Conservation (phyloP, 2,329 filamentous ascomycete species). For the Fusarium nygamai region DNA sequence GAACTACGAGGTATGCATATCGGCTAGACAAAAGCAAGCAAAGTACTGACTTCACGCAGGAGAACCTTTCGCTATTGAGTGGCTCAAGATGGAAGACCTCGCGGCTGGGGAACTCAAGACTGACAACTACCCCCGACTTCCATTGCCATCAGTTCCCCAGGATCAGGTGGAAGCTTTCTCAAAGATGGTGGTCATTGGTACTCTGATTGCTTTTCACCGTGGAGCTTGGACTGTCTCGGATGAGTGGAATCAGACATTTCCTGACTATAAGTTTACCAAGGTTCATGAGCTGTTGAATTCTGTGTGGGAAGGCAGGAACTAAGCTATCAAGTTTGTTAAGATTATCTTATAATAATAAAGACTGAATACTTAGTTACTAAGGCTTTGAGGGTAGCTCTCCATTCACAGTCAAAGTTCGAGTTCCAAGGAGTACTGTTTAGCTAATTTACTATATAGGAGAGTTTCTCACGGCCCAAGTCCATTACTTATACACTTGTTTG, state of each 20-base stretch:
- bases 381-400: no score
- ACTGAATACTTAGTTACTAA: no score
- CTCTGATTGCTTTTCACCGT: not conserved
- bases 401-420: no score
- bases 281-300: not conserved
- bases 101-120: not conserved
- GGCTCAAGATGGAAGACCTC: slow-evolving; percentile 3
- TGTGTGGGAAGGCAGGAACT: fast-evolving
- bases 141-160: not conserved
- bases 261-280: not conserved
- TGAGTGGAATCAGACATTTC: not conserved
- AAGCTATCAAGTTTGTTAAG: not conserved
- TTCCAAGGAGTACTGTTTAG: no score
- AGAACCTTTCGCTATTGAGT: not conserved
- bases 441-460: no score
- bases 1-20: not conserved
- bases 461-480: no score
- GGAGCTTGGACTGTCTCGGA: not conserved
- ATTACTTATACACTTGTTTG: no score
- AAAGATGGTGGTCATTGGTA: not conserved
- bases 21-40: fast-evolving
- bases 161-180: slow-evolving; percentile 8
- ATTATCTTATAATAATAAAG: no score
- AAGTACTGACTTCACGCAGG: not conserved
- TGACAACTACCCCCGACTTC: not conserved